Percentiles rank a stretch among this genome's conserved stretches.
Evolutionary conservation across 257 asterid genomes (phyloP).

Genomic region (Salvia miltiorrhiza): DNA sequence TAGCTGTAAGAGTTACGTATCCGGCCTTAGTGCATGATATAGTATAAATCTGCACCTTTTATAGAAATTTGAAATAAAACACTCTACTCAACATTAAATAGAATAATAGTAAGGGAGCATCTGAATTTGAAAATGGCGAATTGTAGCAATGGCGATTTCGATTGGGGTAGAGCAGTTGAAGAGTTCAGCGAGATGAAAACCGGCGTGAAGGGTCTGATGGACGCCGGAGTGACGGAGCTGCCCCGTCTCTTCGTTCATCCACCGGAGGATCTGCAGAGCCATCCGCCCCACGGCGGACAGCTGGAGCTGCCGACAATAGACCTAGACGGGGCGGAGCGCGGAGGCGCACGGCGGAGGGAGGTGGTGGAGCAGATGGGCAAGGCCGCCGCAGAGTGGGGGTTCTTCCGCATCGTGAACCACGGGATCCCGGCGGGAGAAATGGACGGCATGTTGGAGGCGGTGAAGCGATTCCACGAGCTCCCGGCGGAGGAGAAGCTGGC

Average conservation of each 20-base stretch:
- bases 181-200: constrained; percentile 29
- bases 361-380: constrained; percentile 24
- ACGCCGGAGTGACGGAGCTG: constrained; percentile 23
- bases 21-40: too few species aligned
- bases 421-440: constrained; percentile 22
- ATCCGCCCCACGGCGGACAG: background rate
- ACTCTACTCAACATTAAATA: too few species aligned
- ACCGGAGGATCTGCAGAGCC: background rate
- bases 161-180: constrained; percentile 24
- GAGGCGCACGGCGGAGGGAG: constrained; percentile 1
- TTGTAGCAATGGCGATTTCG: background rate
- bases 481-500: constrained; percentile 21
- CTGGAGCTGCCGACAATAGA: constrained; percentile 30
- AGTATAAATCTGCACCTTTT: too few species aligned
- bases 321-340: background rate
- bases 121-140: background rate
- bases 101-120: too few species aligned
- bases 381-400: constrained; percentile 34
- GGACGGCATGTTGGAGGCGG: constrained; percentile 32
- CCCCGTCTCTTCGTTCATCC: constrained; percentile 37
- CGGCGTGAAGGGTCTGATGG: constrained; percentile 43
- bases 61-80: too few species aligned
- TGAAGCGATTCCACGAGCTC: constrained; percentile 33
- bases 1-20: too few species aligned
- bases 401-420: constrained; percentile 33